Conservation (phyloP, 2,329 filamentous ascomycete genomes). For the Mycosphaerella sp. region DNA sequence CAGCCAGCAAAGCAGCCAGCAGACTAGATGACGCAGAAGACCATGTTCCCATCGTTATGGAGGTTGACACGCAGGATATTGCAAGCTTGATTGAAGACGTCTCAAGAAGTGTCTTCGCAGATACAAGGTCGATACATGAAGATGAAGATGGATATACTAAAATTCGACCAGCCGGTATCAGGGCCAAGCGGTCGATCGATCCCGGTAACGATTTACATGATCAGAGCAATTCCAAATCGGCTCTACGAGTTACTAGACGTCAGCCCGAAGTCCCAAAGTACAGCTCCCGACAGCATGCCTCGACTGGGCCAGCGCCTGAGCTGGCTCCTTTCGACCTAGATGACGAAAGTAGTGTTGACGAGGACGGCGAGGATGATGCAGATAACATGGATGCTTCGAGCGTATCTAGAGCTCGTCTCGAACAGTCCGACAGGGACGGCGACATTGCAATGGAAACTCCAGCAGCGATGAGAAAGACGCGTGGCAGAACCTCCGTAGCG, state of each 20-base stretch:
- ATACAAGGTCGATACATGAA: slow-evolving; percentile 19
- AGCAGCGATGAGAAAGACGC: not conserved
- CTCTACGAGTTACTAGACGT: not conserved
- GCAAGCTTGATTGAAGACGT: not conserved
- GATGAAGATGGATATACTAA: slow-evolving; percentile 17
- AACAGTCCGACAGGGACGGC: not conserved
- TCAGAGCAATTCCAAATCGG: slow-evolving; percentile 1
- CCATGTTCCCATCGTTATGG: not conserved
- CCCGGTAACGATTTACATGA: slow-evolving; percentile 9
- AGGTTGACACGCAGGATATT: not conserved
- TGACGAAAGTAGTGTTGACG: slow-evolving; percentile 5
- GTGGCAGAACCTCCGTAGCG: no score
- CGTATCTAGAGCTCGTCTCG: no score
- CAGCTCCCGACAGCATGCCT: not conserved
- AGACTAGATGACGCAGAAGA: not conserved
- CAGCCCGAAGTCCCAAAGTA: not conserved
- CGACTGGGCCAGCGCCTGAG: slow-evolving; percentile 1
- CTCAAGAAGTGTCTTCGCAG: slow-evolving; percentile 16
- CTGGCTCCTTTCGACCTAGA: not conserved
- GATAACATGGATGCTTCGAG: no score
- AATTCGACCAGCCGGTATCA: not conserved
- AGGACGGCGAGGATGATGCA: not conserved
- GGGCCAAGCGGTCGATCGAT: slow-evolving; percentile 14
- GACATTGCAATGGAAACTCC: not conserved
- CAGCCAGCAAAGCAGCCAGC: not conserved